Conservation (phyloP, 345 rosid species). For the Alliaria petiolata region DNA sequence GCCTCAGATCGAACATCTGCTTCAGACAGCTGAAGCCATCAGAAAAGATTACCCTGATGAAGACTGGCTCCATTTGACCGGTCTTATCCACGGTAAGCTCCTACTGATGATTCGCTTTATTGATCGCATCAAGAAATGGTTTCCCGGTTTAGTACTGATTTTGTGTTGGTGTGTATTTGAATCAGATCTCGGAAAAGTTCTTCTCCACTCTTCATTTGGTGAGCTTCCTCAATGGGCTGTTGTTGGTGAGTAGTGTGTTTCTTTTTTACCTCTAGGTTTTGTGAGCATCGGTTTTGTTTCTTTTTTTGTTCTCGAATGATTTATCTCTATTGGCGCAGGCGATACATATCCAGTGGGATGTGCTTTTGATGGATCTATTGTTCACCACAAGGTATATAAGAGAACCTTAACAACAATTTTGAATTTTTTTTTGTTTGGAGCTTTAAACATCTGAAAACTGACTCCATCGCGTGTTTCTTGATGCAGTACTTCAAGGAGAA, state of each 20-base stretch:
- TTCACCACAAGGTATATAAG: constrained; percentile 65
- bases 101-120: not conserved
- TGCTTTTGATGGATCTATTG: constrained; percentile 66
- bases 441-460: not conserved
- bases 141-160: not conserved
- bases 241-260: constrained; percentile 48
- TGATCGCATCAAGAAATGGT: not conserved
- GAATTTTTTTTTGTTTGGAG: not conserved
- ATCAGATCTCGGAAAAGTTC: constrained; percentile 82
- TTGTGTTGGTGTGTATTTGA: constrained; percentile 1
- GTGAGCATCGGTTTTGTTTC: not conserved
- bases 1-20: constrained; percentile 58
- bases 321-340: constrained; percentile 27
- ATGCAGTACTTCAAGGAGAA: constrained; percentile 55
- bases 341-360: constrained; percentile 89
- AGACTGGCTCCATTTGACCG: constrained; percentile 65
- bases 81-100: constrained; percentile 53
- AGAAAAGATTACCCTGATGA: constrained; percentile 56
- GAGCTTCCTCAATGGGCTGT: constrained; percentile 95
- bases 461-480: not conserved
- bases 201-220: constrained; percentile 70
- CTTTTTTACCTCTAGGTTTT: not conserved
- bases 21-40: constrained; percentile 74
- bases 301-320: not conserved
- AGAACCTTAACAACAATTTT: not conserved